Base-by-base conservation (phyloP, 805 yeast genomes). In the Metschnikowia noctiluminum region DNA sequence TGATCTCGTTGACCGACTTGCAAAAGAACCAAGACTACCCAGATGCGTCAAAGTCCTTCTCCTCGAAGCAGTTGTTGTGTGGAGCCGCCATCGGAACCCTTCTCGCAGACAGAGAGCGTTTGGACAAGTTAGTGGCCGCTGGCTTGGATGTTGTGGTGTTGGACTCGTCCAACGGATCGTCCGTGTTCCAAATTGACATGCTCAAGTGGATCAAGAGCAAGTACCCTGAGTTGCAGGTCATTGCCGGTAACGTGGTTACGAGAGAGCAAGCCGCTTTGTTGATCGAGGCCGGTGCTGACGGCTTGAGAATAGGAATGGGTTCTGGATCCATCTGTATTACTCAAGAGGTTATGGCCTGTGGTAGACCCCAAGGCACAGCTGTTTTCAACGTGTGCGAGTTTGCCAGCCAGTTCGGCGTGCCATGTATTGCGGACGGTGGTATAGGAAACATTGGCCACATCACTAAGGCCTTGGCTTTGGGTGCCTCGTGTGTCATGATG, bases 361-460 rank as follows among this genome's bases (percentile, higher is more conserved):
- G 99, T 76, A 90, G 99, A 81, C 99, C 99, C 53, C 99, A 94
- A 79, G 99, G 98, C 76, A 90, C 98, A 58, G 99, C 99, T 53
- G 98, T 94, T 47, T 91, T 82, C 80, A 85, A 83, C 59, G 99
- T 94, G 48, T 80, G 94, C 56, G 91, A 92, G 77, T 91, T 94
- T 67, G 95, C 98, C 58, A 85, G 84, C 73, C 81, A 84, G 70
- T 94, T 92, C 67, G 99, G 99, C 69, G 96, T 94, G 58, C 98
- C 99, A 68, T 88, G 96, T 74, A 90, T 94, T 62, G 99, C 99
- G 59, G 99, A 94, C 70, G 99, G 99, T 80, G 99, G 99, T 83
- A 84, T 94, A 64, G 92, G 90, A 72, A 94, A 94, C 80, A 90
- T 94, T 76, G 99, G 99, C 60, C 99, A 94, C 79, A 89, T 94